Conservation (phyloP, 2,329 filamentous ascomycete species). For the Cladosporium velox region DNA sequence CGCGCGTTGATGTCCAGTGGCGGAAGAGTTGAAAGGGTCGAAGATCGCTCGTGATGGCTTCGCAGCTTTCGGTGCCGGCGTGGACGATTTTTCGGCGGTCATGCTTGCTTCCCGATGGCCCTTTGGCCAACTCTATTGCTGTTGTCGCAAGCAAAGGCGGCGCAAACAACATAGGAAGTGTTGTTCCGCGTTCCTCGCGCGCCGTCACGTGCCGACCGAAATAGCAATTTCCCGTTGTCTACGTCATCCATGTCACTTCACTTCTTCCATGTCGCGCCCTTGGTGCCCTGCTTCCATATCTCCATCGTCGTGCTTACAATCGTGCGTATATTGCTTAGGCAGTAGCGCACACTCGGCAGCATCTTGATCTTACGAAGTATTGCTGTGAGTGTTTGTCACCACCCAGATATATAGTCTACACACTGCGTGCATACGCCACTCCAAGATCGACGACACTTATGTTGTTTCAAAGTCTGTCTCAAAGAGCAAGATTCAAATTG, state of each 20-base stretch:
- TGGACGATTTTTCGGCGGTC: not conserved
- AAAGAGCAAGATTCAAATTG: not conserved
- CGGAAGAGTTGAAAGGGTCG: slow-evolving; percentile 93
- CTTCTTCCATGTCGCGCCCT: not conserved
- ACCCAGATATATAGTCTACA: not conserved
- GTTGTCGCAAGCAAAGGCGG: not conserved
- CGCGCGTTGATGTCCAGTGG: slow-evolving; percentile 77
- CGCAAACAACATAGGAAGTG: not conserved
- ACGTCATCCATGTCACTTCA: not conserved
- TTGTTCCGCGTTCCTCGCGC: slow-evolving; percentile 7
- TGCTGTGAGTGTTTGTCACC: not conserved
- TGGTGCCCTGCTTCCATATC: not conserved
- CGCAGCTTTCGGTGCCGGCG: slow-evolving; percentile 75
- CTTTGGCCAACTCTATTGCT: not conserved
- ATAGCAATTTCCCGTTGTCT: not conserved
- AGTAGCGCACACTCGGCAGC: not conserved
- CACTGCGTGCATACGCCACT: not conserved
- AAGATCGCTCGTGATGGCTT: slow-evolving; percentile 94
- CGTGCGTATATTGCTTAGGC: not conserved
- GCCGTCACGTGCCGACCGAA: slow-evolving; percentile 2
- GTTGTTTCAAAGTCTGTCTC: not conserved
- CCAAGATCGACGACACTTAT: not conserved
- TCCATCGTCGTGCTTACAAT: not conserved
- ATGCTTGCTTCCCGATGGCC: not conserved
- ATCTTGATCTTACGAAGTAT: not conserved